phyloP scores from a whole-genome alignment of 2,329 filamentous ascomycete genomes.

The Alternaria brassicae region DNA sequence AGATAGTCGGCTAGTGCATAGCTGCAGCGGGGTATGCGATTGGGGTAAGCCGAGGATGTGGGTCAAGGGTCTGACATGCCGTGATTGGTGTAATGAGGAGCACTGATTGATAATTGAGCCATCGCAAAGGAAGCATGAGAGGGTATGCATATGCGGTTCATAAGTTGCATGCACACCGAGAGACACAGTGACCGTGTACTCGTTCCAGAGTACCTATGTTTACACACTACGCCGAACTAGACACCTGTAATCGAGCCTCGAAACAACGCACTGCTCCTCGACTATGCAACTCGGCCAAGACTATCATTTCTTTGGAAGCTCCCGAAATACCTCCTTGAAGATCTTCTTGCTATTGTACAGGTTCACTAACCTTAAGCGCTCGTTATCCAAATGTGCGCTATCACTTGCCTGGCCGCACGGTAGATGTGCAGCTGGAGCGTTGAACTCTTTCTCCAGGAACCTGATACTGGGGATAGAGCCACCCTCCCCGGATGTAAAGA shows the following conservation, averaged over 20 bases:
- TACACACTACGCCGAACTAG: not conserved
- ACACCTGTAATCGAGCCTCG: not conserved
- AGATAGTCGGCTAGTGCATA: not conserved
- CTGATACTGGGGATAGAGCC: conserved; percentile 94
- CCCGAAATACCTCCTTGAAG: conserved; percentile 82
- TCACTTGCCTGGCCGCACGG: conserved; percentile 96
- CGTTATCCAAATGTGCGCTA: conserved; percentile 92
- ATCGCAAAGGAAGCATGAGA: not conserved
- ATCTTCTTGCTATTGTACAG: conserved; percentile 91
- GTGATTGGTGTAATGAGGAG: not conserved
- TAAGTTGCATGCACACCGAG: not conserved
- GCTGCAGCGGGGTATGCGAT: not conserved
- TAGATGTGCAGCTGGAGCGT: conserved; percentile 86
- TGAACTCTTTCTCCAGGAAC: conserved; percentile 93
- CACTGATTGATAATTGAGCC: not conserved
- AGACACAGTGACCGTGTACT: not conserved
- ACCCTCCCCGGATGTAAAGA: conserved; percentile 93
- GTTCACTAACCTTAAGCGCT: conserved; percentile 87
- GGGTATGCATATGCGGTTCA: not conserved
- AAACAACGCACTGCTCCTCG: not conserved
- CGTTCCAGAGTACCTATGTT: not conserved
- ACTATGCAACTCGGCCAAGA: too few species aligned
- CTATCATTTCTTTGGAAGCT: conserved; percentile 53
- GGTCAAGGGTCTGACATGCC: not conserved
- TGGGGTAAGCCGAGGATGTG: conserved; percentile 9